A percentile compares a stretch with the other conserved stretches of the same genome.
Conservation (phyloP, 352 stramenopile species). For the Globisporangium megalacanthum region DNA sequence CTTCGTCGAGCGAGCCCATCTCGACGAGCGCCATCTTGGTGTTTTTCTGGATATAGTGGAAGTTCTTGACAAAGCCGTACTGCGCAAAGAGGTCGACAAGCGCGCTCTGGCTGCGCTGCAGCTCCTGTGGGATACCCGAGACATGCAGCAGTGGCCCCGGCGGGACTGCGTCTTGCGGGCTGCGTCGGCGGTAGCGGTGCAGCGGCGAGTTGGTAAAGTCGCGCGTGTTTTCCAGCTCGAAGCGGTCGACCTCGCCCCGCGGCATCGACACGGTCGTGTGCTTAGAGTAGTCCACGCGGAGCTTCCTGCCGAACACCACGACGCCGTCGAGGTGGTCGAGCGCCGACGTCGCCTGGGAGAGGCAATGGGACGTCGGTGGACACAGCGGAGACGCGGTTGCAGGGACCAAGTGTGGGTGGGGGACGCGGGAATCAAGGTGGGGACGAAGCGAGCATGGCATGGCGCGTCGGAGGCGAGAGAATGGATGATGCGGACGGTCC, state of each 20-base stretch:
- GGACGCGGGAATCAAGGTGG: no score
- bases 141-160: constrained; percentile 63
- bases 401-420: no score
- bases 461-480: neutral
- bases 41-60: constrained; percentile 72
- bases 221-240: constrained; percentile 79
- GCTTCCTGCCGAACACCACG: constrained; percentile 70
- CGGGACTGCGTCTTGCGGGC: constrained; percentile 52
- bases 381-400: no score
- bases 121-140: constrained; percentile 60
- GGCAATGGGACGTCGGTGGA: neutral
- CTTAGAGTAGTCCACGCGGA: constrained; percentile 82
- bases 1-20: constrained; percentile 72
- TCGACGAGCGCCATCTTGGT: constrained; percentile 73
- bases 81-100: constrained; percentile 62
- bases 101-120: constrained; percentile 58
- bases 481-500: neutral
- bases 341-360: constrained; percentile 52
- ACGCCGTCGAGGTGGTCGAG: constrained; percentile 75
- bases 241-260: constrained; percentile 67
- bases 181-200: constrained; percentile 72
- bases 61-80: constrained; percentile 70
- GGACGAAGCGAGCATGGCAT: no score
- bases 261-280: constrained; percentile 79
- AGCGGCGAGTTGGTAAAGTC: constrained; percentile 72